Evolutionary conservation across 1,139 yeast species (phyloP).

Genomic region (Schwanniomyces etchellsii): DNA sequence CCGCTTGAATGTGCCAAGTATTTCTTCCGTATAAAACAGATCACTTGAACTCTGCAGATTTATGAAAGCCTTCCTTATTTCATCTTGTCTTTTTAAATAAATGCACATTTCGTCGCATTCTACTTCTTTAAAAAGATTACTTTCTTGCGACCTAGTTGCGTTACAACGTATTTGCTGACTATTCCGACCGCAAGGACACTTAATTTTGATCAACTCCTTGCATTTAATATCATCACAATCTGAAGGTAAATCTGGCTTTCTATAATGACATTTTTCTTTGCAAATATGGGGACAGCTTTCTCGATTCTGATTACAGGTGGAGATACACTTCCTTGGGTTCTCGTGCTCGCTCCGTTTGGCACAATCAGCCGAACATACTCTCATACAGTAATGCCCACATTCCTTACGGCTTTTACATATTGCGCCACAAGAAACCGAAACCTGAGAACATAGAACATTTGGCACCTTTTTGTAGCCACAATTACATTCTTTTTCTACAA

Average conservation of each 20-base stretch:
- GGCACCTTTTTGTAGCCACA: slow-evolving; percentile 61
- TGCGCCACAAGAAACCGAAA: slow-evolving; percentile 66
- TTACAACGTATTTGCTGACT: slow-evolving; percentile 47
- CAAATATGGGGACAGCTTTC: slow-evolving; percentile 62
- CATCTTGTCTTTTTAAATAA: slow-evolving; percentile 51
- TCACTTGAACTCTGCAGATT: slow-evolving; percentile 12
- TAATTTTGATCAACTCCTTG: slow-evolving; percentile 40
- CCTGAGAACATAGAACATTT: slow-evolving; percentile 69
- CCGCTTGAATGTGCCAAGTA: slow-evolving; percentile 36
- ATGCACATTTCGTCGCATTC: slow-evolving; percentile 74
- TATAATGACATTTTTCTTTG: slow-evolving; percentile 58
- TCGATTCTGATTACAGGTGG: slow-evolving; percentile 49
- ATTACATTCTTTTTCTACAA: slow-evolving; percentile 59
- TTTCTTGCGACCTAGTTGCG: slow-evolving; percentile 27
- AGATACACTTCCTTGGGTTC: slow-evolving; percentile 41
- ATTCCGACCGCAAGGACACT: slow-evolving; percentile 64
- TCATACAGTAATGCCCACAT: slow-evolving; percentile 71
- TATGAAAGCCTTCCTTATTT: slow-evolving; percentile 58
- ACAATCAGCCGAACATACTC: slow-evolving; percentile 46
- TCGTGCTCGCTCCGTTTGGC: slow-evolving; percentile 27
- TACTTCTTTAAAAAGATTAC: slow-evolving; percentile 29
- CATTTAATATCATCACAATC: slow-evolving; percentile 39
- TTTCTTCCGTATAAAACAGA: slow-evolving; percentile 38
- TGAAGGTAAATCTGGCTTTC: slow-evolving; percentile 28
- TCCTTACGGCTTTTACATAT: slow-evolving; percentile 51